phyloP scores from a whole-genome alignment of 495 filamentous ascomycete genomes.

The Cenococcum geophilum region DNA sequence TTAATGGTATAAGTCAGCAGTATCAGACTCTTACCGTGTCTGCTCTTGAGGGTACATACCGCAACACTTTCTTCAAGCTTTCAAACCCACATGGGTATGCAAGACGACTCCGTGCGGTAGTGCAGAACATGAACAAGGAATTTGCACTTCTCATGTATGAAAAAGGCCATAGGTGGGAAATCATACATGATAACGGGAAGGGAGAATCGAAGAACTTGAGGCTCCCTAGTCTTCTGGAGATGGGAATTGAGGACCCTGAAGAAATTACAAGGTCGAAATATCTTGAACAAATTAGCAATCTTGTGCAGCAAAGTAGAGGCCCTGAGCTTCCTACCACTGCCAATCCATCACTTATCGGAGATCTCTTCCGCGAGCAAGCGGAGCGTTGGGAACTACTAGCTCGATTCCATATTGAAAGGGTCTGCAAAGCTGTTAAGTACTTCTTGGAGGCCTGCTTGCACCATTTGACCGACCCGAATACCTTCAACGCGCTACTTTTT shows the following conservation, averaged over 20 bases:
- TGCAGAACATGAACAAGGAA: conserved; percentile 7
- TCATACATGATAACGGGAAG: not conserved
- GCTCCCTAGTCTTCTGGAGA: not conserved
- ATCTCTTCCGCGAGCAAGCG: conserved; percentile 1
- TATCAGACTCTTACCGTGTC: not conserved
- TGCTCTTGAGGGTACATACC: not conserved
- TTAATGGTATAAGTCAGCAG: not conserved
- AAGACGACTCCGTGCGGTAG: not conserved
- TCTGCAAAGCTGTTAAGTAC: not conserved
- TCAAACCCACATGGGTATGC: not conserved
- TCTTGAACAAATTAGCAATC: not conserved
- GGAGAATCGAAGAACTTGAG: not conserved
- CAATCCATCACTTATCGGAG: conserved; percentile 4
- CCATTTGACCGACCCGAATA: not conserved
- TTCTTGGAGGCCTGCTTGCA: not conserved
- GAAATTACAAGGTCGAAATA: not conserved
- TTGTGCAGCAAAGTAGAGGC: not conserved
- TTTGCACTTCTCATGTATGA: not conserved
- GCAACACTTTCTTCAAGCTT: not conserved
- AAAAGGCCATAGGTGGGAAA: conserved; percentile 1
- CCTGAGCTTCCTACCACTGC: not conserved
- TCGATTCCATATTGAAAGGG: conserved; percentile 1
- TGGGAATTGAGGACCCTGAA: not conserved
- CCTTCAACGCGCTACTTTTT: not conserved
- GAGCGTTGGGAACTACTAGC: not conserved